Evolutionary conservation across 352 stramenopile genomes (phyloP), one percentile per base, ranked within the genome.

Genomic region (Hyaloperonospora brassicae): DNA sequence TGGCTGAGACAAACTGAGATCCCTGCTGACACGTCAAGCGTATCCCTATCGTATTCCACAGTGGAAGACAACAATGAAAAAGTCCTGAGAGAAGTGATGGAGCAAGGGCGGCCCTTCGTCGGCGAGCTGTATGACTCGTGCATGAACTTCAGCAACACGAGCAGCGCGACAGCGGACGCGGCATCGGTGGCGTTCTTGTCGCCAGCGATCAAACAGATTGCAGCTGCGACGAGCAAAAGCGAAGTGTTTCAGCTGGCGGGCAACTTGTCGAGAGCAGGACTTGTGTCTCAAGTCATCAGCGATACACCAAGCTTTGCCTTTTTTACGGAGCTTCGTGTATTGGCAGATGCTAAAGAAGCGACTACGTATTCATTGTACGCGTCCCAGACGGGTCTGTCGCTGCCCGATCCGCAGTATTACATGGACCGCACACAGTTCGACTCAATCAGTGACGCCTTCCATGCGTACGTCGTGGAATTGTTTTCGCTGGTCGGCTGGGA

Each of bases 321-420:
- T 27, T 79, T 97, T 23, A 96, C 95, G 44, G 62, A 52, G 0
- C 69, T 96, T 12, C 63, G 69, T 7, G 78, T 93, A 0, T 62
- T 72, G 38, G 74, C 88, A 0, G 89, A 97, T 66, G 85, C 91
- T 0, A 85, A 85, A 47, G 83, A 97, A 49, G 82, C 77, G 8
- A 85, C 87, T 10, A 75, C 76, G 42, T 90, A 92, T 47, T 73
- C 87, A 17, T 55, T 89, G 22, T 89, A 97, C 55, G 65, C 93
- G 5, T 83, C 70, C 12, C 91, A 97, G 57, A 73, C 42, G 1
- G 80, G 92, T 1, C 70, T 98, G n/a, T 82, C 77, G 34, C 63
- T 98, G 10, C 90, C 90, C 0, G 87, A 96, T 62, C 77, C 72
- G 2, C 68, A 95, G 61, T 98, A 98, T 54, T 98, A 98, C 62